Base-by-base conservation (phyloP, 495 filamentous ascomycete species). In the Aspergillus avenaceus region DNA sequence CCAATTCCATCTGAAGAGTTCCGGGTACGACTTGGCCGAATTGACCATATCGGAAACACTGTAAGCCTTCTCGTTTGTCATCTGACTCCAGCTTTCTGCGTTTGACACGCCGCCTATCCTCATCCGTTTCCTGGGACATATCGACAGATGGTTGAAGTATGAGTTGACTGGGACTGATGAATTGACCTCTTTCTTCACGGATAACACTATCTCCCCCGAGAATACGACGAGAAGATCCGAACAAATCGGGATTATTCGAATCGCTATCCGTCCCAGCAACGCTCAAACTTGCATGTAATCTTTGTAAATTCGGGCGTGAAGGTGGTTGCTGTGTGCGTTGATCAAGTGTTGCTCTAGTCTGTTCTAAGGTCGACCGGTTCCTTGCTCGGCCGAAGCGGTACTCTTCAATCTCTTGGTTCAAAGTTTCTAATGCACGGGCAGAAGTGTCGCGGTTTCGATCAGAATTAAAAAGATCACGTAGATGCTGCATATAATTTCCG, bases 11-110 rank as follows among this genome's bases (percentile, higher is more conserved):
- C 49, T 78, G 83, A 49, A 96, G 66, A 51, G 79, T 73, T 11
- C 90, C 89, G 0, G 89, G 79, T 27, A 91, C 85, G 5, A 91
- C 85, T 60, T 95, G 90, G 14, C 91, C 91, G 60, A 82, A 87
- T 55, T 83, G 81, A 2, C 90, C 91, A 53, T 95, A 95, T 47
- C 77, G 81, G 45, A 91, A 85, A 4, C 77, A 79, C 41, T 74
- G 73, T 19, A 79, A 73, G 12, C 73, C 74, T 27, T 78, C 66
- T 7, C 68, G 60, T 9, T 72, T 55, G 47, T 72, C 73, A 45
- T 90, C 85, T 5, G 79, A 67, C 41, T 90, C 85, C 26, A 92
- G 60, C 67, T 90, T 91, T 48, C 88, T 79, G 28, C 90, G 80
- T 64, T 96, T 96, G 42, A 67, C 55, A 38, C 81, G 68, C 46